Conservation (phyloP, 1,284 basidiomycete genomes). For the Rhizopogon hawkerae region DNA sequence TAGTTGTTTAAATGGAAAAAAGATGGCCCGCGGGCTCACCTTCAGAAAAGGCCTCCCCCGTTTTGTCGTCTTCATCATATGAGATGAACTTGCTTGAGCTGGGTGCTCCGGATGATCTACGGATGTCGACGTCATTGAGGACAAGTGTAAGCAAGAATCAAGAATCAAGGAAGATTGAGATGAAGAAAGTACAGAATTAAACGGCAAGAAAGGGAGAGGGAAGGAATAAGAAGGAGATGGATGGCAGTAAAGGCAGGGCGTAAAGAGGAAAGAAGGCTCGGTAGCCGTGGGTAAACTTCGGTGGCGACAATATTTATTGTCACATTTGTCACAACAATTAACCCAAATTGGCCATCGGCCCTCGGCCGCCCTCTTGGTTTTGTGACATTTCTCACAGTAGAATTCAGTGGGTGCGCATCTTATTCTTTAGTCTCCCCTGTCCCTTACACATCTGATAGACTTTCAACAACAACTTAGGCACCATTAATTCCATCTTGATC, state of each 20-base stretch:
- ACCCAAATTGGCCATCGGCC: slow-evolving; percentile 14
- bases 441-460: background rate
- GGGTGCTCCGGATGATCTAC: slow-evolving; percentile 30
- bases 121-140: slow-evolving; percentile 33
- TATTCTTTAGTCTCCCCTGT: background rate
- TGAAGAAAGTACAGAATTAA: slow-evolving; percentile 21
- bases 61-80: slow-evolving; percentile 97
- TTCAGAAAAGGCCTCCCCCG: slow-evolving; percentile 91
- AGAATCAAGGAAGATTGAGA: slow-evolving; percentile 14
- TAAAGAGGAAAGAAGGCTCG: slow-evolving; percentile 16
- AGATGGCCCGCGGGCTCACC: slow-evolving; percentile 33
- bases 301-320: slow-evolving; percentile 20
- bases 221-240: slow-evolving; percentile 25
- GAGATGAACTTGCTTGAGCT: slow-evolving; percentile 58
- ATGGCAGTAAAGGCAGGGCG: slow-evolving; percentile 16
- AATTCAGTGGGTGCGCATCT: background rate
- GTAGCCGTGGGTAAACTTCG: slow-evolving; percentile 18
- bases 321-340: slow-evolving; percentile 12
- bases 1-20: background rate
- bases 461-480: background rate
- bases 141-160: slow-evolving; percentile 18
- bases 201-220: slow-evolving; percentile 23
- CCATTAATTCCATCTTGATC: background rate
- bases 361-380: slow-evolving; percentile 14
- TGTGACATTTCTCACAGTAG: slow-evolving; percentile 12